Base-by-base conservation (phyloP, 1,284 basidiomycete species). In the Schizophyllum amplum region DNA sequence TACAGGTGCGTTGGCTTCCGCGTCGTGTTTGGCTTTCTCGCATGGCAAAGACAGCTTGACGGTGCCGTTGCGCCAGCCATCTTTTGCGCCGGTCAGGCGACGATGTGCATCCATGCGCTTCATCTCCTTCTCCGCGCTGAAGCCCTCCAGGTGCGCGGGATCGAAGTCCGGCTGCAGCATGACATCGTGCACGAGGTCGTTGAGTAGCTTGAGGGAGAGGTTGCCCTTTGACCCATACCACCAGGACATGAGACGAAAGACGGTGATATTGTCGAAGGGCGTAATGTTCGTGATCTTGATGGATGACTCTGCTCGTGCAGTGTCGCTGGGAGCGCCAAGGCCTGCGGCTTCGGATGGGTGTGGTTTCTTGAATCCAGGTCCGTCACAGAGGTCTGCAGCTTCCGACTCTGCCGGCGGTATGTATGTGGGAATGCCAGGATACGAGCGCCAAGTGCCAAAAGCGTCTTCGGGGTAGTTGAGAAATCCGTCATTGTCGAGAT, bases 1-100 rank as follows among this genome's bases (percentile, higher is more conserved):
- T 22, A 26, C 59, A 2, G 54, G 47, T 17, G 68, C 68, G 1
- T 67, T 69, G 24, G 71, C 63, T 15, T 65, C 57, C 25, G 70
- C 70, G 0, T 64, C 55, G 5, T 71, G 57, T 11, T 51, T 25
- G 1, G 63, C 27, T 24, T 52, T 9, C 27, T 54, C 17, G 33
- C 33, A 42, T 4, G 33, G 7, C 7, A 42, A 4, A 9, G 11
- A 13, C 13, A 42, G 33, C 33, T 42, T 42, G 7, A 42, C 33
- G 7, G 33, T 9, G 13, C 17, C 33, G 33, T 17, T 9, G 3
- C 7, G 33, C 33, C 33, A 42, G 26, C 58, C 56, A 1, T 58
- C 33, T 21, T 54, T 20, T 1, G 58, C 27, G 20, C 56, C 24
- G 0, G 57, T 54, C 5, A 46, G 4, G 5, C 56, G 57, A 4